phyloP scores from a whole-genome alignment of 805 yeast genomes.

The Wickerhamomyces queroliae region DNA sequence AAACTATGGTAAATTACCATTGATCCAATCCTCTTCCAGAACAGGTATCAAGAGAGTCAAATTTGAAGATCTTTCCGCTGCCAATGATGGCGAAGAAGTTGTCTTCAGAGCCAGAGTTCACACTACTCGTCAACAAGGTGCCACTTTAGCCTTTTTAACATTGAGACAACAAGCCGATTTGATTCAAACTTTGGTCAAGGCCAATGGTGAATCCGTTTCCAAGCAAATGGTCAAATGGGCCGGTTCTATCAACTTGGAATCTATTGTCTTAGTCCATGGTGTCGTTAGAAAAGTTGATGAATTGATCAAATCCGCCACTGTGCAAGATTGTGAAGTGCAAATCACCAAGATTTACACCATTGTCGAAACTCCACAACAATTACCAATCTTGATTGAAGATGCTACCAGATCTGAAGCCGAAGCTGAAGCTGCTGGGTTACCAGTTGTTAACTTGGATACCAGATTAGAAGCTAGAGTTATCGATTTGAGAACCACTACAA shows the following conservation, averaged over 20 bases:
- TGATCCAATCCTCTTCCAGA: conserved; percentile 71
- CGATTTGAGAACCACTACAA: conserved; percentile 93
- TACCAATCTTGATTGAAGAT: conserved; percentile 94
- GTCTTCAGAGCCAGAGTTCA: conserved; percentile 92
- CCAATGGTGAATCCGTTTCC: conserved; percentile 67
- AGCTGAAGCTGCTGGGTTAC: conserved; percentile 87
- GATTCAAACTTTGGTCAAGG: conserved; percentile 81
- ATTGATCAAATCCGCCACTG: conserved; percentile 83
- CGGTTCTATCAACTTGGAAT: conserved; percentile 76
- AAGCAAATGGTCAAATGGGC: conserved; percentile 98
- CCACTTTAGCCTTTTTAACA: conserved; percentile 84
- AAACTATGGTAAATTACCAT: conserved; percentile 84
- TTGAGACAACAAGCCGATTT: conserved; percentile 84
- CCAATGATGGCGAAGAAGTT: conserved; percentile 68
- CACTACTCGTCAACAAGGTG: conserved; percentile 91
- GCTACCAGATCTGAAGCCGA: conserved; percentile 93
- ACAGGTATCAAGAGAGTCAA: conserved; percentile 60
- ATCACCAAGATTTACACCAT: conserved; percentile 69
- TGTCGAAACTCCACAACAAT: conserved; percentile 84
- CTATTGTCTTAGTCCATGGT: conserved; percentile 90
- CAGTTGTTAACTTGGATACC: conserved; percentile 94
- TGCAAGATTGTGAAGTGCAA: conserved; percentile 83
- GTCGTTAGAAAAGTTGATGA: conserved; percentile 78
- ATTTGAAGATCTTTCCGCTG: conserved; percentile 50
- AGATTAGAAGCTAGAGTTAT: conserved; percentile 93